Conservation (phyloP, 257 asterid genomes). For the Plantago ovata region DNA sequence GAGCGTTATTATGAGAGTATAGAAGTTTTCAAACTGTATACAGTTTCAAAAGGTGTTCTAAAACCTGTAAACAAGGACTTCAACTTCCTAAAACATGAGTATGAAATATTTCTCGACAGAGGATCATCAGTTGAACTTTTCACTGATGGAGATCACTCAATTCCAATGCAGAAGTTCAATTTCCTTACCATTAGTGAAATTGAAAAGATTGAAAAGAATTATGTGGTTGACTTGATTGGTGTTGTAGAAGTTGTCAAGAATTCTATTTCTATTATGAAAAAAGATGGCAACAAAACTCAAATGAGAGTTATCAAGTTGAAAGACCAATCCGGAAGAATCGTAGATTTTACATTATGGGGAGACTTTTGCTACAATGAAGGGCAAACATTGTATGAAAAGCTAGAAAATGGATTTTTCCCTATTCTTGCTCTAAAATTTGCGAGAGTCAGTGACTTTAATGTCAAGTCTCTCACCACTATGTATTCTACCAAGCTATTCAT, state of each 20-base stretch:
- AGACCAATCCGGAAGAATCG: constrained; percentile 75
- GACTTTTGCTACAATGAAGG: constrained; percentile 79
- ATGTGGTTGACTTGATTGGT: constrained; percentile 73
- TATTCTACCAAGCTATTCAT: constrained; percentile 58
- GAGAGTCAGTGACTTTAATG: constrained; percentile 69
- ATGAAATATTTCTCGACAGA: constrained; percentile 67
- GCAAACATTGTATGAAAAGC: constrained; percentile 64
- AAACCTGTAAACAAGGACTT: constrained; percentile 66
- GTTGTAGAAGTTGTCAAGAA: constrained; percentile 70
- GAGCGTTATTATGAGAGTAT: constrained; percentile 70
- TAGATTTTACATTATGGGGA: constrained; percentile 89
- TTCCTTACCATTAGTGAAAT: no score
- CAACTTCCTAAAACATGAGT: constrained; percentile 73
- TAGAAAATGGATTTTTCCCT: constrained; percentile 74
- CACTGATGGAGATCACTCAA: constrained; percentile 63
- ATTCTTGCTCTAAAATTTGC: constrained; percentile 77
- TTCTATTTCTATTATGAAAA: no score
- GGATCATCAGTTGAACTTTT: constrained; percentile 63
- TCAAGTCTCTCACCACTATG: constrained; percentile 72
- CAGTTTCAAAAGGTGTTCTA: constrained; percentile 64
- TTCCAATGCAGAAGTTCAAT: constrained; percentile 76
- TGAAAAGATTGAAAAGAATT: constrained; percentile 57
- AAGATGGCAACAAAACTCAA: constrained; percentile 83
- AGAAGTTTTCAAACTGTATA: constrained; percentile 62
- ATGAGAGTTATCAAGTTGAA: no score